Base-by-base conservation (phyloP, 2,329 filamentous ascomycete genomes). In the Ophiocordyceps camponoti-floridani region DNA sequence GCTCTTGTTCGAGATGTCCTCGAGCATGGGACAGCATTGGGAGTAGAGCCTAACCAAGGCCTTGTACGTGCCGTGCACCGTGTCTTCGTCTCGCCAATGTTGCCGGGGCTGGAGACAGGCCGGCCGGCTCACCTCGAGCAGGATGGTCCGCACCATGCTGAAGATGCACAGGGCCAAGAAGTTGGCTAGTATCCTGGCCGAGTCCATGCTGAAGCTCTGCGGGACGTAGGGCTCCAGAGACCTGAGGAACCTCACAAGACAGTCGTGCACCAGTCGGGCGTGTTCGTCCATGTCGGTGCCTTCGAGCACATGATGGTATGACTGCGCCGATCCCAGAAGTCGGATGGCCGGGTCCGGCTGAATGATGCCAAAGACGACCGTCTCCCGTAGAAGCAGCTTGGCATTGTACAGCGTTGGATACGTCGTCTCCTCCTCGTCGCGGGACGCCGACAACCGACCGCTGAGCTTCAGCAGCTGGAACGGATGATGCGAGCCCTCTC, bases 151-250 rank as follows among this genome's bases (percentile, higher is more conserved):
- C 18, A 70, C 64, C 27, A 72, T 61, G 52, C 72, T 76, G 51
- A 77, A 75, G n/a, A 77, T 68, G 54, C 73, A 75, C 16, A 77
- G 56, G 12, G 73, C 68, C 43, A 72, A 60, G 47, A 76, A 73
- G 4, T 67, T 54, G 2, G 73, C 68, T 14, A 75, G 54, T 66
- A 70, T 74, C 8, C 45, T 62, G 62, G 49, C 63, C 65, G 9
- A 64, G 55, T n/a, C 58, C 56, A 30, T 58, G 58, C 23, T 62
- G 16, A 47, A 45, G 41, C 43, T 33, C 16, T 42, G 59, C 46
- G 65, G 55, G 2, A 66, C 62, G 16, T 61, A 61, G 4, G 57
- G 58, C 49, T 77, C 73, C 44, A 77, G 69, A 0, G 68, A 66
- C 48, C 70, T 66, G 19, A 77, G 55, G 47, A 74, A 75, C 42